phyloP scores from a whole-genome alignment of 2,329 filamentous ascomycete genomes.

The Talaromyces albobiverticillius region DNA sequence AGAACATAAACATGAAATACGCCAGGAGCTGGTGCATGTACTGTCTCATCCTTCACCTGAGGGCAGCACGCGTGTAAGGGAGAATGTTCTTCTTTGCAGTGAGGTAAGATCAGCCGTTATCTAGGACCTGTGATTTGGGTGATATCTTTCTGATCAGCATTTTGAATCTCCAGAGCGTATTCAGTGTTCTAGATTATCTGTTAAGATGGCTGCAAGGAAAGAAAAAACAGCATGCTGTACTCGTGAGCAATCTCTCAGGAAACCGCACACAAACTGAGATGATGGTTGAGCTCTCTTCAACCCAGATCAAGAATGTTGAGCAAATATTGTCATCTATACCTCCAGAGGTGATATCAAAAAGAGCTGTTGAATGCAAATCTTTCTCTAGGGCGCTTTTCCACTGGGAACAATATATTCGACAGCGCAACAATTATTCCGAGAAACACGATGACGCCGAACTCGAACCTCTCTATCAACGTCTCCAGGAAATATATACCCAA shows the following conservation, averaged over 20 bases:
- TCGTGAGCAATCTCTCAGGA: slow-evolving; percentile 24
- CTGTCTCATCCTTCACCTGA: slow-evolving; percentile 62
- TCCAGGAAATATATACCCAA: slow-evolving; percentile 93
- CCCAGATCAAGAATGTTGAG: slow-evolving; percentile 64
- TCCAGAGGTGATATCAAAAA: slow-evolving; percentile 69
- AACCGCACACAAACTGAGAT: slow-evolving; percentile 29
- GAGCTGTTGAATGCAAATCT: slow-evolving; percentile 90
- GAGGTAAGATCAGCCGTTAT: slow-evolving; percentile 59
- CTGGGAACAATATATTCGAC: slow-evolving; percentile 83
- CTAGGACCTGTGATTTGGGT: not conserved
- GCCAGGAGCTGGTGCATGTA: slow-evolving; percentile 71
- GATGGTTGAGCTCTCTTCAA: slow-evolving; percentile 30
- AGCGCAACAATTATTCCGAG: slow-evolving; percentile 38
- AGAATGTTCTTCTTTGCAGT: slow-evolving; percentile 79
- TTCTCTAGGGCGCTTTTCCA: slow-evolving; percentile 91
- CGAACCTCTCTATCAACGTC: slow-evolving; percentile 66
- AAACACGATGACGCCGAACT: slow-evolving; percentile 50
- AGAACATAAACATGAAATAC: slow-evolving; percentile 62
- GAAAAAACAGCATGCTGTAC: slow-evolving; percentile 48
- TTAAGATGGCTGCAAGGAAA: slow-evolving; percentile 86
- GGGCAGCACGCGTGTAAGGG: slow-evolving; percentile 58
- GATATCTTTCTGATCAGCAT: slow-evolving; percentile 1
- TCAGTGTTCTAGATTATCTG: slow-evolving; percentile 85
- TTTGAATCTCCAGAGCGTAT: slow-evolving; percentile 64
- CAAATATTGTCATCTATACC: slow-evolving; percentile 67